Evolutionary conservation across 805 yeast species (phyloP), one percentile per base, ranked within the genome.

Genomic region (Candida ulmi): DNA sequence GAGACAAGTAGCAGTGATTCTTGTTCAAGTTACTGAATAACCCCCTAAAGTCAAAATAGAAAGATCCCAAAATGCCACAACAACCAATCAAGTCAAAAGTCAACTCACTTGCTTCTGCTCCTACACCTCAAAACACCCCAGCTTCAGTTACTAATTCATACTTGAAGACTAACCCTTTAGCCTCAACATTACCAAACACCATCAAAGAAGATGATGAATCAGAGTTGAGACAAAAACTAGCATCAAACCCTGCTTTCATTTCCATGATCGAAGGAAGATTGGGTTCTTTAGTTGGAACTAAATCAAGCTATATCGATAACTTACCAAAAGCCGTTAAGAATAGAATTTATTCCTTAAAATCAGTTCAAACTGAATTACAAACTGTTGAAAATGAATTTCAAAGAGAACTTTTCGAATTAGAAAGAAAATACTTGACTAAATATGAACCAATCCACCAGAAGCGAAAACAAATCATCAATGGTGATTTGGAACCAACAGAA

Each of bases 41-140:
- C n/a, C n/a, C n/a, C n/a, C n/a, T n/a, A 21, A 7, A 6, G 24
- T 21, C 24, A 7, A 6, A 7, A 7, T 21, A 7, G 24, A 21
- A 21, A 9, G 6, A 21, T 21, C 24, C 9, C 11, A 8, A 8
- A 8, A 88, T 88, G 96, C 77, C 91, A 36, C 91, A 83, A 65
- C 91, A 83, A 65, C 96, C 96, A 30, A 88, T 88, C 64, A 84
- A 82, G 69, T 75, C 72, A 60, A 78, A 78, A 57, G 64, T 74
- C 41, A 83, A 83, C 58, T 87, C 86, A 59, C 77, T 86, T 49
- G 83, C 91, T 47, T 78, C 80, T 55, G 98, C 99, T 7, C 99
- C 99, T 33, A 93, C 99, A 1, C 99, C 99, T 5, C 99, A 93
- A 60, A 93, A 93, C 72, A 93, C 99, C 1, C 99, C 99, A 13